phyloP scores from a whole-genome alignment of 2,329 filamentous ascomycete genomes.

The Teratosphaeria destructans region DNA sequence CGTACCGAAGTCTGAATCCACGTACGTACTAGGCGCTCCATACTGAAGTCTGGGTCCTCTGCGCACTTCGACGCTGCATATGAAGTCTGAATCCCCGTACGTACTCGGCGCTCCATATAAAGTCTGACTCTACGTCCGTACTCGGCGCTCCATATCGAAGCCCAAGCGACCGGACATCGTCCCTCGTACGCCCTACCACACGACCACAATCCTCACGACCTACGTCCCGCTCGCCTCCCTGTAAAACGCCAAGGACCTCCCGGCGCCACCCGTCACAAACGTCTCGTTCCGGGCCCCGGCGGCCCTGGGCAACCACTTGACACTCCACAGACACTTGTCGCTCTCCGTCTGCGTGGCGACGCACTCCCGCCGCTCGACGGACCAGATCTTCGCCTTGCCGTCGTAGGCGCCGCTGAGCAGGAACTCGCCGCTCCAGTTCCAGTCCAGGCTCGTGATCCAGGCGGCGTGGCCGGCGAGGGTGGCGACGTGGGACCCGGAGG shows the following conservation, averaged over 20 bases:
- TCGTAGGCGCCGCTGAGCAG: constrained; percentile 76
- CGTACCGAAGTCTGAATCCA: too few relatives aligned
- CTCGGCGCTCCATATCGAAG: too few relatives aligned
- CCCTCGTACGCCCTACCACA: neutral
- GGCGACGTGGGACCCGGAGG: constrained; percentile 83
- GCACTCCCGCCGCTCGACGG: constrained; percentile 68
- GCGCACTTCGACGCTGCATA: too few relatives aligned
- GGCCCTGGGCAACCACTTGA: constrained; percentile 70
- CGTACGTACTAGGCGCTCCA: too few relatives aligned
- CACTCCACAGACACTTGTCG: constrained; percentile 68
- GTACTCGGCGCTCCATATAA: too few relatives aligned
- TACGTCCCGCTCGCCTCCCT: constrained; percentile 66
- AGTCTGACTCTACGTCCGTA: too few relatives aligned
- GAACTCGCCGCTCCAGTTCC: constrained; percentile 88
- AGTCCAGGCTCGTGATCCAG: constrained; percentile 87
- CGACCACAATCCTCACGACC: neutral
- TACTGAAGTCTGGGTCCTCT: too few relatives aligned
- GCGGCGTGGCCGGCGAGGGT: constrained; percentile 69
- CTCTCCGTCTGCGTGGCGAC: constrained; percentile 92
- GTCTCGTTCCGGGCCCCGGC: constrained; percentile 47
- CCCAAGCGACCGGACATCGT: neutral
- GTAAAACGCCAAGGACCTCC: constrained; percentile 69
- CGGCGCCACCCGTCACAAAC: constrained; percentile 72
- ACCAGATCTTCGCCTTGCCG: constrained; percentile 94
- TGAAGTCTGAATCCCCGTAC: neutral